Percentiles rank a stretch among this genome's conserved stretches.
Evolutionary conservation across 73 alveolate genomes (phyloP).

Genomic region (Blepharisma stoltei): DNA sequence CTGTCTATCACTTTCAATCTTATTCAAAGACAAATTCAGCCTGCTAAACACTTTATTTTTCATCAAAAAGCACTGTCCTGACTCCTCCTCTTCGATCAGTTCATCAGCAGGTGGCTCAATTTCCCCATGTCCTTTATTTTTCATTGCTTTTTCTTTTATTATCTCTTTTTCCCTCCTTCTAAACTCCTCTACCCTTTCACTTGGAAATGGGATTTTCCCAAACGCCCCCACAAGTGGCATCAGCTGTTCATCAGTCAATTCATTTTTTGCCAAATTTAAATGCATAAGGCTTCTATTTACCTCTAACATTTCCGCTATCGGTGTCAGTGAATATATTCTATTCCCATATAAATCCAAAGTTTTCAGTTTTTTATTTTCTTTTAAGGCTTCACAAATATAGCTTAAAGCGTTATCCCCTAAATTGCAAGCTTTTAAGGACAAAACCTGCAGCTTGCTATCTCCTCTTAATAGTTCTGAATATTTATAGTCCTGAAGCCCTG

Average conservation of each 20-base stretch:
- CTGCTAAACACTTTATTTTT: neutral
- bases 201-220: neutral
- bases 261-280: neutral
- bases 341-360: neutral
- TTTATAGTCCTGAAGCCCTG: neutral
- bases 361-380: neutral
- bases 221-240: neutral
- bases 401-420: neutral
- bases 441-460: neutral
- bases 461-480: neutral
- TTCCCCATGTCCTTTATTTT: neutral
- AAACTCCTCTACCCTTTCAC: neutral
- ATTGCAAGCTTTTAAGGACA: slow-evolving; percentile 1
- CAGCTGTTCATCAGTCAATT: neutral
- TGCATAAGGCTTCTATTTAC: neutral
- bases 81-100: neutral
- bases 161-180: neutral
- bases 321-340: neutral
- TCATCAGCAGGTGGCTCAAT: slow-evolving; percentile 1
- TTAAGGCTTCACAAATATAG: neutral
- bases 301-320: neutral
- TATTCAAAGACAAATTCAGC: no score
- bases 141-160: neutral
- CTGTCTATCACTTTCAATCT: no score
- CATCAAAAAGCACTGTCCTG: neutral